A percentile compares a stretch with the other conserved stretches of the same genome.
Evolutionary conservation across 176 grass and related monocot genomes (phyloP).

Genomic region (Bolboschoenus planiculmis): DNA sequence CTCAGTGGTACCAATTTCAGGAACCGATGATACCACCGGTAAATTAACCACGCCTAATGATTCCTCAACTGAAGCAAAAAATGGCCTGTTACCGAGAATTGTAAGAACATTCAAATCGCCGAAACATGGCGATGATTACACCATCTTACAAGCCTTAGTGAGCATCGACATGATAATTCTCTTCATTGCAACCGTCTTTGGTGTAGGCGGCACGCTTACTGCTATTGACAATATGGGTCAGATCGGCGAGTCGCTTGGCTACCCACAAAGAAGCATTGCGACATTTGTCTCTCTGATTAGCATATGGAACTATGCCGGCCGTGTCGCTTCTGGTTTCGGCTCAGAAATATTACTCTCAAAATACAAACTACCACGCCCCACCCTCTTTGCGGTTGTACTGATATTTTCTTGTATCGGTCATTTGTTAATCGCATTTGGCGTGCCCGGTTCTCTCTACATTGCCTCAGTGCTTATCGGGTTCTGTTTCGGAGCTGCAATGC

Average conservation of each 20-base stretch:
- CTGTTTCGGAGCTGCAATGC: slow-evolving; percentile 76
- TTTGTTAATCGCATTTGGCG: slow-evolving; percentile 56
- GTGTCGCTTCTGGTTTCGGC: slow-evolving; percentile 50
- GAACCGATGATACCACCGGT: background rate
- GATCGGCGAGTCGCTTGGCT: slow-evolving; percentile 69
- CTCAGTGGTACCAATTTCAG: background rate
- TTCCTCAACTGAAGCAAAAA: background rate
- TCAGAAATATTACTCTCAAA: slow-evolving; percentile 51
- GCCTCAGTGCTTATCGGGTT: slow-evolving; percentile 71
- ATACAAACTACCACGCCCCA: slow-evolving; percentile 55
- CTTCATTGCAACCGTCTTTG: slow-evolving; percentile 67
- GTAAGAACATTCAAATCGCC: slow-evolving; percentile 42
- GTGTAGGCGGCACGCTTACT: slow-evolving; percentile 65
- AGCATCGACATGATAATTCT: slow-evolving; percentile 75
- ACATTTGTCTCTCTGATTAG: slow-evolving; percentile 75
- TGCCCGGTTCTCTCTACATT: slow-evolving; percentile 40
- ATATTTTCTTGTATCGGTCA: slow-evolving; percentile 43
- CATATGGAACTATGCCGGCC: slow-evolving; percentile 77
- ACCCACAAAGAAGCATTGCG: slow-evolving; percentile 37
- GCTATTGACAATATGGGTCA: slow-evolving; percentile 81
- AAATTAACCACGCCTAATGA: background rate
- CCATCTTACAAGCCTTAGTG: slow-evolving; percentile 66
- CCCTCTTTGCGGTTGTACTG: slow-evolving; percentile 30
- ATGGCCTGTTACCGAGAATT: background rate
- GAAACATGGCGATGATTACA: slow-evolving; percentile 52